phyloP scores from a whole-genome alignment of 2,329 filamentous ascomycete species.

The Parascedosporium putredinis region DNA sequence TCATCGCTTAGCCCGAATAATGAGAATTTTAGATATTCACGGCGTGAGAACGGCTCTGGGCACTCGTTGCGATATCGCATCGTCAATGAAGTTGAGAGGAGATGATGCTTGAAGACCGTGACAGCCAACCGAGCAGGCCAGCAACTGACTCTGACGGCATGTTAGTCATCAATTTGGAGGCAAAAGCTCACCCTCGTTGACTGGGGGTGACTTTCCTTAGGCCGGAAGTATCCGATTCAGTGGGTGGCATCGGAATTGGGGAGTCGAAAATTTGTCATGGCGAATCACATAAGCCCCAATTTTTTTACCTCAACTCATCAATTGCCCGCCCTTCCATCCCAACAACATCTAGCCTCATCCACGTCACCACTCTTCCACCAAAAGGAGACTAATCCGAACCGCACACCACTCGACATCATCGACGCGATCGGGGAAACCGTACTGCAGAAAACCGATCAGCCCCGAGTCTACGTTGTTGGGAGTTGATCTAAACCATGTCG shows the following conservation, averaged over 20 bases:
- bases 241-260: neutral
- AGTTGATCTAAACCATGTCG: constrained; percentile 28
- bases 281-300: constrained; percentile 2
- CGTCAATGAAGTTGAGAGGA: too few species aligned
- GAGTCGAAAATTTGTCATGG: constrained; percentile 4
- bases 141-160: neutral
- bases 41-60: too few species aligned
- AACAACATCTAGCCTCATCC: neutral
- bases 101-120: neutral
- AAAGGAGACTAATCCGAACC: too few species aligned
- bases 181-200: too few species aligned
- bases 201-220: neutral
- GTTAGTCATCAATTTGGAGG: neutral
- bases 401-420: too few species aligned
- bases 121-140: too few species aligned
- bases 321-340: neutral
- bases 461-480: neutral
- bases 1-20: too few species aligned
- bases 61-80: too few species aligned
- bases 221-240: constrained; percentile 4
- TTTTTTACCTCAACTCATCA: neutral
- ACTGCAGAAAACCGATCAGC: neutral
- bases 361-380: too few species aligned
- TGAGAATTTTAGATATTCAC: too few species aligned
- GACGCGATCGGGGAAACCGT: too few species aligned